These are phyloP conservation scores for Passalora sequoiae DNA, from an alignment of 2,329 filamentous ascomycete genomes.

Conservation along the genomic window DNA sequence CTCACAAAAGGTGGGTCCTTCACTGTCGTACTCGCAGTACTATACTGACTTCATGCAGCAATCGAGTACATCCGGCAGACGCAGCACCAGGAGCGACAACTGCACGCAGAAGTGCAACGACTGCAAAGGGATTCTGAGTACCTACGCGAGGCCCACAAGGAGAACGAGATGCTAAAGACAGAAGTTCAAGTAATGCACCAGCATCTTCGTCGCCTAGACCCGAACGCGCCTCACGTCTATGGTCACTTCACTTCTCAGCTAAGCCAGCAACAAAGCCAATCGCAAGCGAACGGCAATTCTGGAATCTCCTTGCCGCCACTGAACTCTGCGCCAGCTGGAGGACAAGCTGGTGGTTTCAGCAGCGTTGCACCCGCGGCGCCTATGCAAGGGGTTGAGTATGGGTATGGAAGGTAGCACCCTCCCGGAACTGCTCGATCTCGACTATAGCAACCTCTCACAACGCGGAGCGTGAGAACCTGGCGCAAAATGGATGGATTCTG, in stretches of 20 bases:
- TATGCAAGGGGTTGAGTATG: constrained; percentile 49
- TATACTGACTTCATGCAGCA: constrained; percentile 33
- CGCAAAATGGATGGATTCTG: constrained; percentile 1
- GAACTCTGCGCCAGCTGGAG: constrained; percentile 20
- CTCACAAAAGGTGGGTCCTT: constrained; percentile 63
- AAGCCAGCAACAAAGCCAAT: constrained; percentile 35
- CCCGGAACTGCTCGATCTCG: constrained; percentile 3
- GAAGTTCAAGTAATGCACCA: constrained; percentile 45
- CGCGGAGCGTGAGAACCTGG: neutral
- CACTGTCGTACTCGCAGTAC: too few species aligned
- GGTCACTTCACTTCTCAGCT: constrained; percentile 43
- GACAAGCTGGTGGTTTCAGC: constrained; percentile 24
- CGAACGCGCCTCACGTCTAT: constrained; percentile 44
- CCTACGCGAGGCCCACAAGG: constrained; percentile 41
- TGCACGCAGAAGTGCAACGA: constrained; percentile 37
- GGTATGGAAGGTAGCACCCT: constrained; percentile 22
- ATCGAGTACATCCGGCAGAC: constrained; percentile 46
- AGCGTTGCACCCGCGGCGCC: constrained; percentile 32
- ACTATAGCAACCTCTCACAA: neutral
- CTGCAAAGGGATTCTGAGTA: constrained; percentile 43
- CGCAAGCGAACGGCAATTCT: constrained; percentile 28
- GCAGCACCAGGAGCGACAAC: constrained; percentile 37
- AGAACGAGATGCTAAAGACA: constrained; percentile 44
- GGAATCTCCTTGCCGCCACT: constrained; percentile 36
- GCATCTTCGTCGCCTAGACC: constrained; percentile 43